phyloP scores from a whole-genome alignment of 768 basidiomycete species.

The Termitomyces sp. region DNA sequence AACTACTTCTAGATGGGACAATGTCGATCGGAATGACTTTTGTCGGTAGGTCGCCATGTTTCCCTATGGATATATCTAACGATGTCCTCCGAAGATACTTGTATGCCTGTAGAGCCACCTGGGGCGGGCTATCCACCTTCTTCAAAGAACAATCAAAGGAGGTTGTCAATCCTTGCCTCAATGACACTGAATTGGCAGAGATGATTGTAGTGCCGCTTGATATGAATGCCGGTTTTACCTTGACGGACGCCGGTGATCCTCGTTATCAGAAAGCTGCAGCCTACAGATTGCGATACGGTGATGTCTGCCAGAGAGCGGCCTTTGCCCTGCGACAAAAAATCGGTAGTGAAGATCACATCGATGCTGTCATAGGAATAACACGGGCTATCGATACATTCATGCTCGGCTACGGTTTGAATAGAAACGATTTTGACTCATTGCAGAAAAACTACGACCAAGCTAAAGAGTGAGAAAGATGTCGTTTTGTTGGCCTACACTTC shows the following conservation, averaged over 20 bases:
- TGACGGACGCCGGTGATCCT: conserved; percentile 70
- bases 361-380: conserved; percentile 72
- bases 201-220: conserved; percentile 65
- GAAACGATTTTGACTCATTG: conserved; percentile 54
- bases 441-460: conserved; percentile 66
- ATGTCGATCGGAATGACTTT: conserved; percentile 70
- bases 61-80: neutral
- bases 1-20: conserved; percentile 58
- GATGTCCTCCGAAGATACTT: conserved; percentile 44
- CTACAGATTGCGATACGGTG: conserved; percentile 63
- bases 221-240: conserved; percentile 70
- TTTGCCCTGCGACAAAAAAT: conserved; percentile 55
- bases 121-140: conserved; percentile 74
- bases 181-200: conserved; percentile 66
- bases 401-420: conserved; percentile 64
- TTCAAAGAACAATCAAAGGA: conserved; percentile 55
- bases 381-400: conserved; percentile 75
- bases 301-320: conserved; percentile 66
- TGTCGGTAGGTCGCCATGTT: conserved; percentile 55
- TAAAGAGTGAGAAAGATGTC: conserved; percentile 45
- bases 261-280: conserved; percentile 63
- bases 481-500: neutral
- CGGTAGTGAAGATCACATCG: conserved; percentile 79
- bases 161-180: conserved; percentile 53
- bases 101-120: conserved; percentile 68